Evolutionary conservation across 306 rosid genomes (phyloP).

Genomic region (Trifolium subterraneum): DNA sequence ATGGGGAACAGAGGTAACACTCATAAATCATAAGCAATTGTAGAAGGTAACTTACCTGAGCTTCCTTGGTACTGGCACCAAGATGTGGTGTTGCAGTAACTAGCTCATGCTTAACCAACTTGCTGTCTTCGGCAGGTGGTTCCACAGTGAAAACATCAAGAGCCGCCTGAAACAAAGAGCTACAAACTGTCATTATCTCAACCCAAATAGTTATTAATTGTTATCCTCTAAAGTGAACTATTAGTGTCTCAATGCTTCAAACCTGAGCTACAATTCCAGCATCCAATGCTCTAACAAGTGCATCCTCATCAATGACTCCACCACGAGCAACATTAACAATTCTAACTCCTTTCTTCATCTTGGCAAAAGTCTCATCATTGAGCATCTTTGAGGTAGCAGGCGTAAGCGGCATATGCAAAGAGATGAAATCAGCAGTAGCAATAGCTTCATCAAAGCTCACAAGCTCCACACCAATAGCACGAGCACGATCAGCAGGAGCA

Average conservation of each 20-base stretch:
- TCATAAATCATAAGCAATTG: slow-evolving; percentile 6
- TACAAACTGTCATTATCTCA: not conserved
- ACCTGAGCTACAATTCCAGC: slow-evolving; percentile 97
- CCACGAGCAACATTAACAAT: slow-evolving; percentile 98
- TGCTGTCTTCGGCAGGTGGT: slow-evolving; percentile 80
- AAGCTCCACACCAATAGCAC: slow-evolving; percentile 96
- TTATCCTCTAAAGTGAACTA: not conserved
- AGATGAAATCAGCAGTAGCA: slow-evolving; percentile 87
- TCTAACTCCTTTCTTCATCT: slow-evolving; percentile 96
- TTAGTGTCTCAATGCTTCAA: slow-evolving; percentile 9
- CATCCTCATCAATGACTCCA: slow-evolving; percentile 97
- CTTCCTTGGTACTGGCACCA: slow-evolving; percentile 98
- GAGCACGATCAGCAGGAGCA: slow-evolving; percentile 96
- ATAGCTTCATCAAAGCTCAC: slow-evolving; percentile 92
- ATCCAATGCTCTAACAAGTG: slow-evolving; percentile 88
- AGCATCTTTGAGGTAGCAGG: slow-evolving; percentile 83
- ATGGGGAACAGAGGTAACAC: slow-evolving; percentile 15
- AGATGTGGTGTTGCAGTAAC: slow-evolving; percentile 98
- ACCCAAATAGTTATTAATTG: not conserved
- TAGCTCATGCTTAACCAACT: slow-evolving; percentile 77
- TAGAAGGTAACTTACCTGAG: slow-evolving; percentile 66
- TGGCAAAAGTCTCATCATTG: slow-evolving; percentile 87
- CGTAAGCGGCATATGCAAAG: slow-evolving; percentile 97
- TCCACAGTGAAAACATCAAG: slow-evolving; percentile 94
- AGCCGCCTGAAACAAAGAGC: slow-evolving; percentile 72